Percentiles rank a stretch among this genome's conserved stretches.
phyloP scores from a whole-genome alignment of 371 early-diverging fungal species.

The Saksenaea oblongispora region DNA sequence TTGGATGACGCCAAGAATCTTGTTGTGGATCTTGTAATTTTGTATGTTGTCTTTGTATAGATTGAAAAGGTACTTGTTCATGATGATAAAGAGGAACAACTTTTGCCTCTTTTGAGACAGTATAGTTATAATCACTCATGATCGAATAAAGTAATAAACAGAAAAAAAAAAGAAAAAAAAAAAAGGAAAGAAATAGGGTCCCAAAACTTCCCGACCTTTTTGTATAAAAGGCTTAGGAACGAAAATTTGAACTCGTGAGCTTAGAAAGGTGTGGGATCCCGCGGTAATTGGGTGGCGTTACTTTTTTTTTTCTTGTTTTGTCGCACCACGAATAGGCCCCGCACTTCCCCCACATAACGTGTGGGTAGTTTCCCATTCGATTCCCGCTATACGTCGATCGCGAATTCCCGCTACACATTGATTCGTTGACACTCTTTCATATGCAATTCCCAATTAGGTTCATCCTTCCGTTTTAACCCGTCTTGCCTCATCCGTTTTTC shows the following conservation, averaged over 20 bases:
- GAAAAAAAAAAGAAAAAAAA: conserved; percentile 1
- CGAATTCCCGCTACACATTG: not conserved
- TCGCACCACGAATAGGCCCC: conserved; percentile 5
- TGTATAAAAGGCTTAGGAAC: conserved; percentile 1
- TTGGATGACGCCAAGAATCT: not conserved
- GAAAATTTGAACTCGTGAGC: conserved; percentile 2
- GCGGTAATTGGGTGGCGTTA: conserved; percentile 9
- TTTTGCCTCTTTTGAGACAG: conserved; percentile 12
- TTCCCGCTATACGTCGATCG: not conserved
- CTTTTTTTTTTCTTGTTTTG: not conserved
- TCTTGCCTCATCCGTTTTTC: not conserved
- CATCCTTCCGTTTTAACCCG: conserved; percentile 9
- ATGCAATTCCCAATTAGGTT: conserved; percentile 8
- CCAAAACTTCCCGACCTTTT: conserved; percentile 10
- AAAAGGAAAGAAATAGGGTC: conserved; percentile 9
- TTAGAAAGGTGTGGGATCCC: conserved; percentile 11
- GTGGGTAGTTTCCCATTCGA: conserved; percentile 6
- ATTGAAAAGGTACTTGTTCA: conserved; percentile 20
- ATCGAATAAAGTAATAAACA: conserved; percentile 4
- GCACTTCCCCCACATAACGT: conserved; percentile 8
- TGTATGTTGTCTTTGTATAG: conserved; percentile 19
- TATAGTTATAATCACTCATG: conserved; percentile 17
- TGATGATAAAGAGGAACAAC: conserved; percentile 18
- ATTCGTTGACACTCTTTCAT: conserved; percentile 1
- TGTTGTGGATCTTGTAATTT: conserved; percentile 14